These are phyloP conservation scores for Ochetophila trinervis DNA, from an alignment of 306 rosid species.

Conservation along the genomic window DNA sequence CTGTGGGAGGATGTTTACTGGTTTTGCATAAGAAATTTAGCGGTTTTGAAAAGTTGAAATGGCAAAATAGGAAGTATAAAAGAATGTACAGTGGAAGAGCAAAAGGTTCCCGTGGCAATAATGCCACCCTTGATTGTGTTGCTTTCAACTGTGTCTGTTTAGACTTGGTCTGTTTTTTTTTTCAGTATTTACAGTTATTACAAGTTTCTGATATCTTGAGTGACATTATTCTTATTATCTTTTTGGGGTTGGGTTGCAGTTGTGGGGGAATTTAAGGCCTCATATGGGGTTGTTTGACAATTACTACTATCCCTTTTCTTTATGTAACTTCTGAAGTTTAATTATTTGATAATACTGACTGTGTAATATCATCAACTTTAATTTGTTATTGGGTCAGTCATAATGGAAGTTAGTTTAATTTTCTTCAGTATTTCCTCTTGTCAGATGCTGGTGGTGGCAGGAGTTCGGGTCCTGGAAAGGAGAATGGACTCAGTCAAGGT, in stretches of 20 bases:
- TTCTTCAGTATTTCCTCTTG: slow-evolving; percentile 29
- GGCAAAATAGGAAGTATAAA: no score
- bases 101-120: no score
- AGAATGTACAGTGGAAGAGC: no score
- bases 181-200: no score
- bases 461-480: slow-evolving; percentile 56
- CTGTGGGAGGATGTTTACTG: no score
- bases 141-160: slow-evolving; percentile 5
- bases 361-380: background rate
- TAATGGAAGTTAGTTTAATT: slow-evolving; percentile 20
- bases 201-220: background rate
- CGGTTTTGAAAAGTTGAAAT: no score
- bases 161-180: slow-evolving; percentile 1
- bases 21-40: no score
- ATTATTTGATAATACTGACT: slow-evolving; percentile 11
- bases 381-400: slow-evolving; percentile 23
- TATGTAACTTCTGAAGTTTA: slow-evolving; percentile 12
- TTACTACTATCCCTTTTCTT: background rate
- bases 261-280: background rate
- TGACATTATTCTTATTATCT: slow-evolving; percentile 3
- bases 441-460: slow-evolving; percentile 74
- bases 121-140: background rate
- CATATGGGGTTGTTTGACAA: background rate
- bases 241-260: no score
- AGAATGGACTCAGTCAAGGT: slow-evolving; percentile 59